These are phyloP conservation scores for Nakazawaea siamensis DNA, from an alignment of 805 yeast genomes.

Conservation along the genomic window DNA sequence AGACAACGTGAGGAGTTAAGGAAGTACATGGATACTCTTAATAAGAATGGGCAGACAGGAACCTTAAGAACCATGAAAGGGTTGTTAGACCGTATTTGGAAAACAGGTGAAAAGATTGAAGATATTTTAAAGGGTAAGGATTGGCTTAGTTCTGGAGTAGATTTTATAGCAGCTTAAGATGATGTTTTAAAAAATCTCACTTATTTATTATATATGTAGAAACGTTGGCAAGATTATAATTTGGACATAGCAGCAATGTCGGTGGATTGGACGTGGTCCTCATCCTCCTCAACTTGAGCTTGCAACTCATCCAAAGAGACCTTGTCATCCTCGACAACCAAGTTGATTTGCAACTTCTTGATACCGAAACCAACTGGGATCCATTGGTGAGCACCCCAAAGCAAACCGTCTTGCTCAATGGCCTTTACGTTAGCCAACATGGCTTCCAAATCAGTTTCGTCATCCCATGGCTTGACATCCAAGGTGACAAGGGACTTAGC, in stretches of 20 bases:
- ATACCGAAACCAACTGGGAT: slow-evolving; percentile 99
- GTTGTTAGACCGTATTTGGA: slow-evolving; percentile 39
- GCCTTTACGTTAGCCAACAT: slow-evolving; percentile 80
- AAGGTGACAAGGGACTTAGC: slow-evolving; percentile 96
- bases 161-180: slow-evolving; percentile 30
- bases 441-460: slow-evolving; percentile 92
- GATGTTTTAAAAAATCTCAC: not conserved
- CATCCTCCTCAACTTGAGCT: slow-evolving; percentile 74
- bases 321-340: slow-evolving; percentile 95
- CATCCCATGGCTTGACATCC: slow-evolving; percentile 99
- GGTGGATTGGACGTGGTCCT: slow-evolving; percentile 98
- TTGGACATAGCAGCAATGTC: slow-evolving; percentile 98
- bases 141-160: slow-evolving; percentile 44
- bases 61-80: slow-evolving; percentile 34
- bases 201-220: not conserved
- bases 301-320: slow-evolving; percentile 90
- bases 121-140: slow-evolving; percentile 31
- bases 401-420: slow-evolving; percentile 85
- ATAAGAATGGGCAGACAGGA: slow-evolving; percentile 46
- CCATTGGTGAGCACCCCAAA: slow-evolving; percentile 97
- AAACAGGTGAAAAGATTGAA: slow-evolving; percentile 32
- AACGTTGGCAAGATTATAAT: slow-evolving; percentile 45
- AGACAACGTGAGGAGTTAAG: slow-evolving; percentile 24
- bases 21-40: slow-evolving; percentile 31
- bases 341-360: slow-evolving; percentile 97